A percentile compares a stretch with the other conserved stretches of the same genome.
phyloP scores from a whole-genome alignment of 108 stramenopile genomes.

The Phaeodactylum tricornutum region DNA sequence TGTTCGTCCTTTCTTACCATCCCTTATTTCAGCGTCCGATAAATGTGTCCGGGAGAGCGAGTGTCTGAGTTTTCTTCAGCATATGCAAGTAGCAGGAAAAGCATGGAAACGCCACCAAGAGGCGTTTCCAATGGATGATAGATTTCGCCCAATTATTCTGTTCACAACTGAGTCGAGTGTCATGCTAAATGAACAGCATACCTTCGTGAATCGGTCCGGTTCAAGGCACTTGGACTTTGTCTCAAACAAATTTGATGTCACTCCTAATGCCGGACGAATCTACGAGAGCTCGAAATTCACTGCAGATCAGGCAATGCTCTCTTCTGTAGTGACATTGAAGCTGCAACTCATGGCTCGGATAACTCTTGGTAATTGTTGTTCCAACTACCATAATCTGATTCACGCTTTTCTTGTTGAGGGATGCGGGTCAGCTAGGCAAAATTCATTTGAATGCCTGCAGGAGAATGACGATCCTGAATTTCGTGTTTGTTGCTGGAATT shows the following conservation, averaged over 20 bases:
- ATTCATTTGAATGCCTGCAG: constrained; percentile 26
- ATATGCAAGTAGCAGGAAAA: constrained; percentile 18
- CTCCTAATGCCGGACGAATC: constrained; percentile 27
- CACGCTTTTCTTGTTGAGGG: constrained; percentile 31
- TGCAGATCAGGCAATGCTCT: constrained; percentile 23
- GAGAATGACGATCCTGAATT: constrained; percentile 23
- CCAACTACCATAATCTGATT: constrained; percentile 25
- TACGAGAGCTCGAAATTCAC: no score
- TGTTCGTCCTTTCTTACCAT: not conserved
- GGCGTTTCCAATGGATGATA: no score
- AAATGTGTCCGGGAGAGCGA: constrained; percentile 32
- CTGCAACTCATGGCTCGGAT: constrained; percentile 20
- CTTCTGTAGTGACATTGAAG: constrained; percentile 23
- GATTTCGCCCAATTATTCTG: constrained; percentile 11
- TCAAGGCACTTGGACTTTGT: constrained; percentile 21
- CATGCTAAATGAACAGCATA: no score
- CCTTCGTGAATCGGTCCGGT: no score
- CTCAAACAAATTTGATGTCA: constrained; percentile 19
- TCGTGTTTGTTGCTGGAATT: constrained; percentile 33
- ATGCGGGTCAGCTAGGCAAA: constrained; percentile 20
- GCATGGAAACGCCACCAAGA: no score
- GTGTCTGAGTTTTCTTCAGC: constrained; percentile 22
- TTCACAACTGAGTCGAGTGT: constrained; percentile 39
- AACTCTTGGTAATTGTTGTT: constrained; percentile 36
- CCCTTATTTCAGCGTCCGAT: constrained; percentile 20